phyloP scores from a whole-genome alignment of 2,329 filamentous ascomycete genomes.

The Nectriaceae sp. region DNA sequence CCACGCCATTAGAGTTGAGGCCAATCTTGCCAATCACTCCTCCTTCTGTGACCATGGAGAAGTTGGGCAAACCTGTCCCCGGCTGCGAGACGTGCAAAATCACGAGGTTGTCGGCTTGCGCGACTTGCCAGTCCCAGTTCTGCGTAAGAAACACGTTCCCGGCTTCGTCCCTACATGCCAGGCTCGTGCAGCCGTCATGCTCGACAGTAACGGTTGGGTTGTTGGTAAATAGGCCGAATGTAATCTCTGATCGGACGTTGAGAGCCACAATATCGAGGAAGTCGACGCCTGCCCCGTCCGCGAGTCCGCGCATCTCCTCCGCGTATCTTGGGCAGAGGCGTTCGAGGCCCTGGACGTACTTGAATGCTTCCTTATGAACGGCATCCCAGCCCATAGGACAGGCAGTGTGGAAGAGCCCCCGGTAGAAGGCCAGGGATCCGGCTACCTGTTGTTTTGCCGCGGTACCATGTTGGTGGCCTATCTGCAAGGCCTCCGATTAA shows the following conservation, averaged over 20 bases:
- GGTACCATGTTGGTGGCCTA: conserved; percentile 19
- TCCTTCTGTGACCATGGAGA: conserved; percentile 59
- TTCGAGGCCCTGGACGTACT: conserved; percentile 13
- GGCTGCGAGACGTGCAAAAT: conserved; percentile 46
- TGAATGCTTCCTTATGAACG: conserved; percentile 13
- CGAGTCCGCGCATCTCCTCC: conserved; percentile 52
- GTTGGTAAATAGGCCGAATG: conserved; percentile 51
- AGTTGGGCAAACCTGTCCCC: conserved; percentile 40
- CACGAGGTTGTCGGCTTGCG: conserved; percentile 53
- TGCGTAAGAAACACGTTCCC: conserved; percentile 46
- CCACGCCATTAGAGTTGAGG: conserved; percentile 59
- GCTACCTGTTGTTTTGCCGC: conserved; percentile 10
- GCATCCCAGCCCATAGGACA: conserved; percentile 19
- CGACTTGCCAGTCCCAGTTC: conserved; percentile 62
- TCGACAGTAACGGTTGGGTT: conserved; percentile 13
- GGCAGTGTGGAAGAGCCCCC: conserved; percentile 12
- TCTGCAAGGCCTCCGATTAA: conserved; percentile 7
- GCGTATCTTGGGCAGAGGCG: conserved; percentile 8
- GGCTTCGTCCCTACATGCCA: conserved; percentile 43
- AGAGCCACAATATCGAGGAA: conserved; percentile 57
- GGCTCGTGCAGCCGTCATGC: conserved; percentile 57
- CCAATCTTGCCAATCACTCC: conserved; percentile 68
- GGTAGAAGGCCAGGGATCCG: conserved; percentile 20
- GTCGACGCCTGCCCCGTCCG: conserved; percentile 47
- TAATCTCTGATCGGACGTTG: conserved; percentile 41